Evolutionary conservation across 257 asterid genomes (phyloP).

Genomic region (Apocynum venetum): DNA sequence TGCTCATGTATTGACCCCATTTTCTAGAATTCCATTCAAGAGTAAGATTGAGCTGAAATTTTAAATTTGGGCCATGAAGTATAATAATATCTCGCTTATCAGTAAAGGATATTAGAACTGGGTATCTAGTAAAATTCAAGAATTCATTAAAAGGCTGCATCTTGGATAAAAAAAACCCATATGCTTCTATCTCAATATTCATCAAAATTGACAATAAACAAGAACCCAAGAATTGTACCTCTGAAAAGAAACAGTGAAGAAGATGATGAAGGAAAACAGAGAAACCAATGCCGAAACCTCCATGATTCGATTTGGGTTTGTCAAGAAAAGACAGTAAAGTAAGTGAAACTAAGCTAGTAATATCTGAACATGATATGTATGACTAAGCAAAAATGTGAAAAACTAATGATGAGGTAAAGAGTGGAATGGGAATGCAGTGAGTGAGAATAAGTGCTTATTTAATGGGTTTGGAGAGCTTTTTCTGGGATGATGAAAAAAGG

Average conservation of each 20-base stretch:
- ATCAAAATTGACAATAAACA: background rate
- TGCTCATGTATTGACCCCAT: no score
- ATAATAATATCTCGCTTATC: background rate
- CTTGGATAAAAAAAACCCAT: background rate
- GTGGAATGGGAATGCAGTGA: background rate
- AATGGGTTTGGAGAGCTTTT: background rate
- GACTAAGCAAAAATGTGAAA: background rate
- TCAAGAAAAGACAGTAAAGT: background rate
- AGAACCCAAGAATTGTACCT: slow-evolving; percentile 12
- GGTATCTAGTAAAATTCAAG: slow-evolving; percentile 2
- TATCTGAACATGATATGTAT: background rate
- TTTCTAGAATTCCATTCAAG: background rate
- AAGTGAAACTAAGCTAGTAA: background rate
- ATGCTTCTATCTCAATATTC: background rate
- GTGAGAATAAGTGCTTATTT: background rate
- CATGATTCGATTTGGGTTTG: background rate
- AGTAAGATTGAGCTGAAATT: background rate
- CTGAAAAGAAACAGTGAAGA: background rate
- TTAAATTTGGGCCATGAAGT: background rate
- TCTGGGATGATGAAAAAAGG: background rate
- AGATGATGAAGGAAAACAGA: background rate
- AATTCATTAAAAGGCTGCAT: background rate
- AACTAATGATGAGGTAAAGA: background rate
- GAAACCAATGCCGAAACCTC: background rate
- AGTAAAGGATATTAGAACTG: background rate